Base-by-base conservation (phyloP, 176 grass and related monocot species). In the Aegilops tauschii region DNA sequence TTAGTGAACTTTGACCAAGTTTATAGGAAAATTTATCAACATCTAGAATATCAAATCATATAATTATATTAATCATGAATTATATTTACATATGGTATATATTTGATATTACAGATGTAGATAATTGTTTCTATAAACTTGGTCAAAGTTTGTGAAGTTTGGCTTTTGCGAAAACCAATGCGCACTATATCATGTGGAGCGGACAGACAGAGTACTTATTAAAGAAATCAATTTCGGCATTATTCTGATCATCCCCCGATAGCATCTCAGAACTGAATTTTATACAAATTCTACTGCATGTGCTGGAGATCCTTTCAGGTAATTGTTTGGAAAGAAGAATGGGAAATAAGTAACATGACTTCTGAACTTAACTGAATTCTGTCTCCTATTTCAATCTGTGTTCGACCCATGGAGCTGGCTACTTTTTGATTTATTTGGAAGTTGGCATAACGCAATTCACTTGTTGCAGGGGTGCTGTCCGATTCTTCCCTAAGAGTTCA, bases 381-480 rank as follows among this genome's bases (percentile, higher is more conserved):
- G 56, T 4, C 12, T 82, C 9, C 79, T 61, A 32, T 72, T 81
- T 76, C 49, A 42, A 23, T 69, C 10, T 64, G 23, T 68, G 69
- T 76, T 30, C 3, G 2, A 1, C 27, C 20, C 14, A 45, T 47
- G 62, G 23, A 62, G 28, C 35, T 5, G 50, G 42, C 20, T 75
- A 35, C 74, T 16, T 62, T 62, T 59, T 65, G 2, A 70, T 76
- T 83, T 72, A 20, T 27, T 79, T 69, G 44, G 56, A 65, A 32
- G 17, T 28, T 58, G 30, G 74, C 5, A 17, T 68, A 65, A 86
- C 21, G 11, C 61, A 85, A 44, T 91, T 80, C 71, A 8, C 30
- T 87, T 63, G 56, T 85, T 88, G 80, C 71, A 99, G 94, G 79
- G 97, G 97, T 1, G 97, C 94, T 83, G 97, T 99, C 65, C 82